Percentiles rank a stretch among this genome's conserved stretches.
Conservation (phyloP, 208 protist species). For the Porcisia hertigi region DNA sequence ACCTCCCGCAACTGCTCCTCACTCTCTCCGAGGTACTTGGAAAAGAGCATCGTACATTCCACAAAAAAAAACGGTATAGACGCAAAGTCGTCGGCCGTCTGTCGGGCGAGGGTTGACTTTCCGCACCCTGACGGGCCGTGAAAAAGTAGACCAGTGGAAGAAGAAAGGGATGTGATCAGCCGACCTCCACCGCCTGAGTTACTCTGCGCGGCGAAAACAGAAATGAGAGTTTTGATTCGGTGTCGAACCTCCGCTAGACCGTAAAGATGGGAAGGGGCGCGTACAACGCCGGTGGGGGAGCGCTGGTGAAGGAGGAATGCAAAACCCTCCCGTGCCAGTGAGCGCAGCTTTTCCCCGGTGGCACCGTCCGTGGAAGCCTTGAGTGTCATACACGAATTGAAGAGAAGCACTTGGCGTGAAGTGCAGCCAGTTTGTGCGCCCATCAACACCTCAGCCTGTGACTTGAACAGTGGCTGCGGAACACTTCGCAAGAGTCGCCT, state of each 20-base stretch:
- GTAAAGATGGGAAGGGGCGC: conserved; percentile 31
- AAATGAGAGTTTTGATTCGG: conserved; percentile 45
- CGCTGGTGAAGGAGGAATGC: conserved; percentile 28
- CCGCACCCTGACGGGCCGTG: conserved; percentile 84
- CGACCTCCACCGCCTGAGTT: conserved; percentile 13
- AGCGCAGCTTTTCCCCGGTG: neutral
- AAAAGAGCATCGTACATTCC: conserved; percentile 79
- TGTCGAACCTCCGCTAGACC: conserved; percentile 43
- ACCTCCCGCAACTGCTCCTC: conserved; percentile 80
- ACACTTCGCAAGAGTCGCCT: conserved; percentile 23
- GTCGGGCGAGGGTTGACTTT: conserved; percentile 65
- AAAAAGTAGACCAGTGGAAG: conserved; percentile 80
- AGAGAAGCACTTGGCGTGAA: conserved; percentile 34
- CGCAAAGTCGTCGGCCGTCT: conserved; percentile 41
- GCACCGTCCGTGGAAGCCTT: conserved; percentile 10
- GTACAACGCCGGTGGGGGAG: neutral
- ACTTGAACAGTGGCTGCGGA: conserved; percentile 18
- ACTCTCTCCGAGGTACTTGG: conserved; percentile 90
- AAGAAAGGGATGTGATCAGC: conserved; percentile 37
- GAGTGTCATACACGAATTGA: conserved; percentile 33
- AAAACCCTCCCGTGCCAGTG: neutral
- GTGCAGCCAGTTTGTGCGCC: conserved; percentile 15
- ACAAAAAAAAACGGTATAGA: conserved; percentile 62
- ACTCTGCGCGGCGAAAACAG: conserved; percentile 32
- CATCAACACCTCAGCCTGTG: conserved; percentile 6